Conservation (phyloP, 495 filamentous ascomycete species). For the Aspergillus nidulans region DNA sequence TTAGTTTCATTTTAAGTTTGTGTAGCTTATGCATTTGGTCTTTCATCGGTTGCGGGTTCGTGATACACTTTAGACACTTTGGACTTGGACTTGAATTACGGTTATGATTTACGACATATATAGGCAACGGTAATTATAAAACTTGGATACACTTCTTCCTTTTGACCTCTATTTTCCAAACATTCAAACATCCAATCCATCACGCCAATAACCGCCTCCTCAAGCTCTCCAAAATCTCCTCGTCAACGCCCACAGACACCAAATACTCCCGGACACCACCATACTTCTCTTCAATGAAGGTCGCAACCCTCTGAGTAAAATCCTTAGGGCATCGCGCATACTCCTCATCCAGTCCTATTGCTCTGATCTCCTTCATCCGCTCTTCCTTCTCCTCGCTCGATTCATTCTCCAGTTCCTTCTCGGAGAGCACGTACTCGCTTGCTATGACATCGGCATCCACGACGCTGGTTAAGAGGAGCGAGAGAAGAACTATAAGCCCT, state of each 20-base stretch:
- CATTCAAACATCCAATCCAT: not conserved
- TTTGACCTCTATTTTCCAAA: not conserved
- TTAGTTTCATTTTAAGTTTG: not conserved
- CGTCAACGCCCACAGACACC: conserved; percentile 50
- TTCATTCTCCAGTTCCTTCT: conserved; percentile 46
- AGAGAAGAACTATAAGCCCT: conserved; percentile 63
- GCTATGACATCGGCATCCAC: conserved; percentile 53
- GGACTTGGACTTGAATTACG: not conserved
- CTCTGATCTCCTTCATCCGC: conserved; percentile 61
- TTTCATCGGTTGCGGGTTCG: not conserved
- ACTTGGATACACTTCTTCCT: not conserved
- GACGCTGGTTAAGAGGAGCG: conserved; percentile 52
- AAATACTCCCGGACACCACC: conserved; percentile 63
- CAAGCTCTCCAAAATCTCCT: conserved; percentile 32
- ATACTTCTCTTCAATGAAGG: conserved; percentile 51
- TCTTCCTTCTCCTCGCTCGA: conserved; percentile 50
- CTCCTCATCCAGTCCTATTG: conserved; percentile 61
- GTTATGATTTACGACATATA: conserved; percentile 4
- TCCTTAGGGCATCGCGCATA: conserved; percentile 60
- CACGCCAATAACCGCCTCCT: conserved; percentile 20
- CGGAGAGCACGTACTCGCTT: conserved; percentile 64
- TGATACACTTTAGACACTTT: not conserved
- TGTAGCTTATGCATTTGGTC: not conserved
- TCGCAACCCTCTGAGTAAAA: conserved; percentile 47
- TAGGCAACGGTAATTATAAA: not conserved